A percentile compares a stretch with the other conserved stretches of the same genome.
Evolutionary conservation across 768 basidiomycete genomes (phyloP).

Genomic region (Tremella fuciformis): DNA sequence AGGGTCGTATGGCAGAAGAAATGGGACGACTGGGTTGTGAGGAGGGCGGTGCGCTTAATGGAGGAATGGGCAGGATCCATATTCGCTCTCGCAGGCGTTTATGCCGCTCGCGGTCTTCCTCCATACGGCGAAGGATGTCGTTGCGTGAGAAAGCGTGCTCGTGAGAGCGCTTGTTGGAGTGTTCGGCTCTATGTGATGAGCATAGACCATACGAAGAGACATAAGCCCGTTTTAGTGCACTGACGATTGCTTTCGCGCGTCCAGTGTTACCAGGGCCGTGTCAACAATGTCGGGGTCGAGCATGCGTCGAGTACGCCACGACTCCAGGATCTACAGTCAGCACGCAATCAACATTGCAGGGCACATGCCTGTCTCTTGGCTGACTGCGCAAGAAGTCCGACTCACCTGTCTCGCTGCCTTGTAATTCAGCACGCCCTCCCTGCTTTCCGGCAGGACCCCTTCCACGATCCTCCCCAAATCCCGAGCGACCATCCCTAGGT

Average conservation of each 20-base stretch:
- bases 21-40: background rate
- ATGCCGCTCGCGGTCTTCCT: constrained; percentile 82
- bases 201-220: background rate
- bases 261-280: constrained; percentile 59
- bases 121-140: constrained; percentile 81
- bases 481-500: constrained; percentile 72
- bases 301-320: constrained; percentile 79
- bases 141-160: constrained; percentile 57
- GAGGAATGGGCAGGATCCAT: constrained; percentile 60
- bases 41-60: constrained; percentile 2
- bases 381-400: background rate
- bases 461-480: constrained; percentile 76
- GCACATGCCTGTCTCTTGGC: too few species aligned
- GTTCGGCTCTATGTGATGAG: constrained; percentile 13
- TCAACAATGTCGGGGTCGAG: constrained; percentile 76
- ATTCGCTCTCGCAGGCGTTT: constrained; percentile 85
- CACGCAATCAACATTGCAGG: too few species aligned
- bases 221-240: background rate
- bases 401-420: constrained; percentile 80
- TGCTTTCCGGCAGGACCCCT: constrained; percentile 81
- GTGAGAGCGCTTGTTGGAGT: constrained; percentile 29
- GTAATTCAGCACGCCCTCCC: constrained; percentile 81
- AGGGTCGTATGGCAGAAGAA: constrained; percentile 7
- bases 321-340: constrained; percentile 86
- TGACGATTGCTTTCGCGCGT: constrained; percentile 30